Evolutionary conservation across 306 rosid genomes (phyloP).

Genomic region (Crotalaria pallida): DNA sequence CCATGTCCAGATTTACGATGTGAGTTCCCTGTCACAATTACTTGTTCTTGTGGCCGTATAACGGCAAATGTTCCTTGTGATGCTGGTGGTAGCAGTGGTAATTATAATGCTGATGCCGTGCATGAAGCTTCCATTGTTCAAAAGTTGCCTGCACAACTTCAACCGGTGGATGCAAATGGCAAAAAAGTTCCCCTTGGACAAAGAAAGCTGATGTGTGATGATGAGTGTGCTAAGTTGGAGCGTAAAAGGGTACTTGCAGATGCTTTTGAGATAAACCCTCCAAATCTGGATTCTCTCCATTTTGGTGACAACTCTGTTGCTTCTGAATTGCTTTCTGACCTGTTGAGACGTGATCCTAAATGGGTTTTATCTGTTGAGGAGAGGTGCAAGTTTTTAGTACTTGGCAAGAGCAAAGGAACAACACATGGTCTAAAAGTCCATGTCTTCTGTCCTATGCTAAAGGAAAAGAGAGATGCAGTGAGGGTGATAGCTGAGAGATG

Average conservation of each 20-base stretch:
- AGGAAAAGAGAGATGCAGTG: conserved; percentile 80
- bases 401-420: conserved; percentile 68
- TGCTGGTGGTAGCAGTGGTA: conserved; percentile 48
- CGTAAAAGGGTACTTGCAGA: conserved; percentile 80
- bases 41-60: conserved; percentile 74
- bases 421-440: conserved; percentile 57
- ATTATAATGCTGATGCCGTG: conserved; percentile 44
- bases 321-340: conserved; percentile 59
- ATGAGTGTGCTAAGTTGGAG: conserved; percentile 79
- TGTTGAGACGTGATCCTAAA: conserved; percentile 70
- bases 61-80: conserved; percentile 72
- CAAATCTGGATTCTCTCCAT: conserved; percentile 74
- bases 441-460: conserved; percentile 79
- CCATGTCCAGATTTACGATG: conserved; percentile 71
- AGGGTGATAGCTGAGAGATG: conserved; percentile 82
- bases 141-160: conserved; percentile 58
- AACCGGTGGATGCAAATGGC: conserved; percentile 57
- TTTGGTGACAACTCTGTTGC: conserved; percentile 56
- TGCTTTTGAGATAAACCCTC: conserved; percentile 68
- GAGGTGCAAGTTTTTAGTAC: conserved; percentile 77
- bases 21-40: conserved; percentile 55
- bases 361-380: conserved; percentile 88
- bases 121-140: conserved; percentile 58
- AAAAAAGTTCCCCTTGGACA: conserved; percentile 61
- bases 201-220: conserved; percentile 76